These are phyloP conservation scores for Heliocybe sulcata DNA, from an alignment of 1,284 basidiomycete genomes.

Conservation along the genomic window DNA sequence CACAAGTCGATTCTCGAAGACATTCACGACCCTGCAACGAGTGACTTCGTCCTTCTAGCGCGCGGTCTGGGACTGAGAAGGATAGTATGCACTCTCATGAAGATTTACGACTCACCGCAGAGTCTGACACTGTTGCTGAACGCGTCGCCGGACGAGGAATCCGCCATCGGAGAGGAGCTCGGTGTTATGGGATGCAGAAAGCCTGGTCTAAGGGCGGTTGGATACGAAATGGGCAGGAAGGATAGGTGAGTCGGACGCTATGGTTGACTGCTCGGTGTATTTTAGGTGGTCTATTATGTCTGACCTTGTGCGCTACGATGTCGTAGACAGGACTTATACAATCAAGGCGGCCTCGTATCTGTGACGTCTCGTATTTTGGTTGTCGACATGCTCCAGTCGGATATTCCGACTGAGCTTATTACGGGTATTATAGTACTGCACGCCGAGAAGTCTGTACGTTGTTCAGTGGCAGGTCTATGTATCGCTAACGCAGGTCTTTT, in stretches of 20 bases:
- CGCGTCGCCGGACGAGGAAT: conserved; percentile 83
- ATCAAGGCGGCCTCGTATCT: conserved; percentile 83
- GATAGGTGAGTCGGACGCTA: conserved; percentile 53
- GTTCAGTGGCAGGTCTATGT: neutral
- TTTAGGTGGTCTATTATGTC: no score
- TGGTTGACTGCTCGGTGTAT: neutral
- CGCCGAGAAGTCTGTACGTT: conserved; percentile 69
- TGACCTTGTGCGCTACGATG: neutral
- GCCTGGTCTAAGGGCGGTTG: conserved; percentile 80
- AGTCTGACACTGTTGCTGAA: conserved; percentile 87
- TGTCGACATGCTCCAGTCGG: conserved; percentile 89
- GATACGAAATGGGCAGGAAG: conserved; percentile 78
- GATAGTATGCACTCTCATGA: conserved; percentile 80
- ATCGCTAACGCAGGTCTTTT: neutral
- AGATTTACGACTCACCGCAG: conserved; percentile 87
- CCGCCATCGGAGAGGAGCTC: conserved; percentile 88
- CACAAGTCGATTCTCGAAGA: conserved; percentile 59
- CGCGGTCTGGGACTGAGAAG: conserved; percentile 82
- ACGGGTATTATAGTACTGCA: conserved; percentile 94
- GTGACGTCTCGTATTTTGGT: conserved; percentile 93
- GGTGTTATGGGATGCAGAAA: conserved; percentile 87
- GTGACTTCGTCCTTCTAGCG: conserved; percentile 79
- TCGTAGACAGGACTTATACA: conserved; percentile 77
- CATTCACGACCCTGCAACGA: conserved; percentile 72
- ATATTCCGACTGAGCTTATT: conserved; percentile 80